phyloP scores from a whole-genome alignment of 495 filamentous ascomycete species.

The Penicillium ucsense region DNA sequence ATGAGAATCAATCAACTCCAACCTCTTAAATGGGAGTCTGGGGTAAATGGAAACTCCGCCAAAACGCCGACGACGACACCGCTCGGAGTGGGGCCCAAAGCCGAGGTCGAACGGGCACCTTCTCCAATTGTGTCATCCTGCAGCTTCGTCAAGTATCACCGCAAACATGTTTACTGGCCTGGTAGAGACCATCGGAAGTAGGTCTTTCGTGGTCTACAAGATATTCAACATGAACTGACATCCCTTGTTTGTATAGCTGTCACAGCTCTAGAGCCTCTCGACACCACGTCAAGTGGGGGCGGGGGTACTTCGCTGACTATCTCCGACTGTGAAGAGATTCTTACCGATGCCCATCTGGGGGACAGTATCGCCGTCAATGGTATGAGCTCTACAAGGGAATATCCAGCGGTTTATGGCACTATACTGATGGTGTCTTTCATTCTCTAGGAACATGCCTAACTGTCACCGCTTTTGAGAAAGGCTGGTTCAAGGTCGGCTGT shows the following conservation, averaged over 20 bases:
- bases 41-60: conserved; percentile 19
- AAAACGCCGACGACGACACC: conserved; percentile 24
- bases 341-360: conserved; percentile 73
- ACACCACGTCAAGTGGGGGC: conserved; percentile 54
- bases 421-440: conserved; percentile 2
- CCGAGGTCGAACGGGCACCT: conserved; percentile 25
- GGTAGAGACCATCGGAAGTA: conserved; percentile 90
- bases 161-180: conserved; percentile 90
- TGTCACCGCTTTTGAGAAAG: conserved; percentile 61
- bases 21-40: conserved; percentile 6
- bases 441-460: conserved; percentile 72
- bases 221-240: conserved; percentile 7
- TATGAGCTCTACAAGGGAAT: conserved; percentile 1
- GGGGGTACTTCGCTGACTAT: conserved; percentile 89
- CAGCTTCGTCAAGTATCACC: conserved; percentile 11
- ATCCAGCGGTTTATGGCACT: too few relatives aligned
- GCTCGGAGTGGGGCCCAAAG: conserved; percentile 18
- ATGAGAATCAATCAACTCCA: too few relatives aligned
- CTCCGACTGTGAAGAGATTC: conserved; percentile 59
- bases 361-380: conserved; percentile 94
- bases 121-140: conserved; percentile 1
- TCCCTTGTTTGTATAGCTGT: conserved; percentile 48
- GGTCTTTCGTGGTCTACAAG: conserved; percentile 11
- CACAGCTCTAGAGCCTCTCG: conserved; percentile 66
- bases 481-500: conserved; percentile 83